These are phyloP conservation scores for Ascocoryne sarcoides DNA, from an alignment of 2,329 filamentous ascomycete species.

Conservation along the genomic window DNA sequence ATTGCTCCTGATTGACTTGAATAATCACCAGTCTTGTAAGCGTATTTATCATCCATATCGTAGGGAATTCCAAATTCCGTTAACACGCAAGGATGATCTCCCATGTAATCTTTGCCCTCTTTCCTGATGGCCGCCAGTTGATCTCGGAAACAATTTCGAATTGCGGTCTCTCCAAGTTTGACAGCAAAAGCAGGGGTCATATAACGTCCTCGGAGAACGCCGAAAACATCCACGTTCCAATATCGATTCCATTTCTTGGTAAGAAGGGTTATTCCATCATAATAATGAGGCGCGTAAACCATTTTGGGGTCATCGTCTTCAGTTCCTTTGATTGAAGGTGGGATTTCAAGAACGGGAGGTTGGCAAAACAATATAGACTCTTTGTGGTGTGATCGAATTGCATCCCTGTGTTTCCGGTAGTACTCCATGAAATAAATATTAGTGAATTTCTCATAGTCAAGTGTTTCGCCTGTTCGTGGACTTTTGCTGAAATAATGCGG, in stretches of 20 bases:
- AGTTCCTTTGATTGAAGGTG: conserved; percentile 79
- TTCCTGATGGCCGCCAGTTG: conserved; percentile 75
- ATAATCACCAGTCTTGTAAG: conserved; percentile 93
- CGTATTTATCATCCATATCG: conserved; percentile 95
- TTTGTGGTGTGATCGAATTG: conserved; percentile 67
- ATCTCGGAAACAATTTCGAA: conserved; percentile 84
- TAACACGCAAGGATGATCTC: conserved; percentile 79
- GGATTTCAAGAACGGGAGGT: conserved; percentile 84
- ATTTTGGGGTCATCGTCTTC: conserved; percentile 81
- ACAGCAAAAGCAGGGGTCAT: conserved; percentile 83
- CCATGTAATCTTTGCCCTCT: conserved; percentile 83
- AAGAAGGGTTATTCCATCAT: conserved; percentile 92
- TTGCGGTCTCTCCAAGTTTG: conserved; percentile 85
- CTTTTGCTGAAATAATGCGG: conserved; percentile 85
- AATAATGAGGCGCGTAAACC: conserved; percentile 92
- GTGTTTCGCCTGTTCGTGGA: conserved; percentile 60
- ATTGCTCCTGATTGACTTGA: conserved; percentile 84
- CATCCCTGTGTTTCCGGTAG: conserved; percentile 67
- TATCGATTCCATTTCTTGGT: conserved; percentile 98
- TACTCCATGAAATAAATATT: conserved; percentile 87
- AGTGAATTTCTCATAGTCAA: conserved; percentile 80
- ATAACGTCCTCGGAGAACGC: conserved; percentile 82
- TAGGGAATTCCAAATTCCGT: conserved; percentile 97
- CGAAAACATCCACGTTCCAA: conserved; percentile 96
- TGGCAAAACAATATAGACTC: conserved; percentile 85